Evolutionary conservation across 1,284 basidiomycete genomes (phyloP).

Genomic region (Austropuccinia psidii): DNA sequence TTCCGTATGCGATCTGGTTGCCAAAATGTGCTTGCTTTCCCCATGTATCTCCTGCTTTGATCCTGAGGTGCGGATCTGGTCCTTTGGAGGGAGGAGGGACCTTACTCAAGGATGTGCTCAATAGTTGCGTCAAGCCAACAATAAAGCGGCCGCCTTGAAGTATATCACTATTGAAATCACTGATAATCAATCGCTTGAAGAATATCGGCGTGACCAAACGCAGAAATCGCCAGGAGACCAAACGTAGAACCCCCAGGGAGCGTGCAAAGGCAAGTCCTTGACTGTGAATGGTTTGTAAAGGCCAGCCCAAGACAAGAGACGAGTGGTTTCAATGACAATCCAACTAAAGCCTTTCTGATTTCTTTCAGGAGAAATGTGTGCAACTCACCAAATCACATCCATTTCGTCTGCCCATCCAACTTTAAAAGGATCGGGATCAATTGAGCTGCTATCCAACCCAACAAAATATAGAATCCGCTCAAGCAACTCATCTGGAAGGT

Average conservation of each 20-base stretch:
- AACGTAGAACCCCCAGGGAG: neutral
- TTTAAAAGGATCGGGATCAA: constrained; percentile 9
- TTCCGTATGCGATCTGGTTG: neutral
- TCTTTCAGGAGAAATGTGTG: too few relatives aligned
- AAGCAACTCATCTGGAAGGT: constrained; percentile 8
- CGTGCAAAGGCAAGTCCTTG: neutral
- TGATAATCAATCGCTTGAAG: constrained; percentile 6
- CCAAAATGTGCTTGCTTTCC: neutral
- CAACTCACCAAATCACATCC: constrained; percentile 4
- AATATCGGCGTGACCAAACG: constrained; percentile 1
- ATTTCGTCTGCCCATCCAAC: constrained; percentile 10
- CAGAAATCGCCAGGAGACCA: constrained; percentile 19
- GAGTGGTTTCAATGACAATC: too few relatives aligned
- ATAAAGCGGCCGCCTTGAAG: neutral
- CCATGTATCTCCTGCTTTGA: too few relatives aligned
- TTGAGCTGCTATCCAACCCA: neutral
- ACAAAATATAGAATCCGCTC: constrained; percentile 2
- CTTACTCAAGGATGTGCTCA: neutral
- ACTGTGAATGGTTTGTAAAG: neutral
- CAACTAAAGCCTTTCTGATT: too few relatives aligned
- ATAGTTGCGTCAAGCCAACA: neutral
- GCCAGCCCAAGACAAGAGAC: too few relatives aligned
- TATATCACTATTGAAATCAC: neutral
- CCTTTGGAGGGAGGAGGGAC: neutral
- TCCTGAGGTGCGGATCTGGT: too few relatives aligned